Base-by-base conservation (phyloP, 805 yeast species). In the Saccharomycopsis lassenensis region DNA sequence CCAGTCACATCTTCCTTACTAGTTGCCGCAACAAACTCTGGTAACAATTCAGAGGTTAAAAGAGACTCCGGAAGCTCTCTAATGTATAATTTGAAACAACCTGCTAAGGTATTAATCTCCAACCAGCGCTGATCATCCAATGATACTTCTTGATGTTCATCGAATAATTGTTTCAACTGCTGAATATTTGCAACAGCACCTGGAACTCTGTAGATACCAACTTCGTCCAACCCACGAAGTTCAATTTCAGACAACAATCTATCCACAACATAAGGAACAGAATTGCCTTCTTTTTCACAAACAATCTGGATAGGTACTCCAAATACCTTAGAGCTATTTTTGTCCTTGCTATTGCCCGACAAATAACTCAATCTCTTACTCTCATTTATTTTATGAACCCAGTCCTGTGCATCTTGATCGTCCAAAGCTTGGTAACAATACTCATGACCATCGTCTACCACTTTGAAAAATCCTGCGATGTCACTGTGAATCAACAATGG, bases 61-160 rank as follows among this genome's bases (percentile, higher is more conserved):
- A 85, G 57, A 2, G 93, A 82, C 48, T 85, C 94, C 0, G 95
- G 95, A 24, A 87, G 60, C 47, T 85, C 95, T 48, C 96, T 68
- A 47, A 87, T 59, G 51, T 71, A 87, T 44, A 80, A 67, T 53
- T 87, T 87, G 48, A 87, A 78, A 48, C 93, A 77, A 22, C 94
- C 91, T 1, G 95, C 86, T 31, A 85, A 71, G 2, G 94, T 80
- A 54, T 87, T 89, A 29, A 82, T 71, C 54, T 83, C 95, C 51
- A 76, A 76, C 76, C 77, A 72, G 27, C 73, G 62, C 39, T 69
- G 71, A 50, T 74, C 64, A 46, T 65, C 67, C 45, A 69, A 49
- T 4, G 71, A 60, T 35, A 64, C 63, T 7, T 56, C 56, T 26
- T 56, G 58, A 21, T 70, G 71, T 36, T 69, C 71, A 42, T 68